These are phyloP conservation scores for Exophiala sp. DNA, from an alignment of 2,329 filamentous ascomycete genomes.

Conservation along the genomic window DNA sequence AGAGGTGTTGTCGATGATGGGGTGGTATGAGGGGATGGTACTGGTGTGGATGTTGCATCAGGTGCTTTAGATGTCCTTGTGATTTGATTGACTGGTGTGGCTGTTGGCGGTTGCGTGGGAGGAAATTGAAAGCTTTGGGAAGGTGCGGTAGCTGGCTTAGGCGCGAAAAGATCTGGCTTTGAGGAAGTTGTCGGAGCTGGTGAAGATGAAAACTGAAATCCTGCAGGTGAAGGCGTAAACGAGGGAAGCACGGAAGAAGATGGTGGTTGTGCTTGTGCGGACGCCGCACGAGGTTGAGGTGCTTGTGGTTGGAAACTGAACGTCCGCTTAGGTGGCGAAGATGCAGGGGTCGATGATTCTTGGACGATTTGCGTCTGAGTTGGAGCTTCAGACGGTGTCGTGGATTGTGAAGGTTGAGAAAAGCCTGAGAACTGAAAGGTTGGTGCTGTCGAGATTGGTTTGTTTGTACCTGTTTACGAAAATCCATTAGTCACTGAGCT, in stretches of 20 bases:
- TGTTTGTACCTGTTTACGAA: not conserved
- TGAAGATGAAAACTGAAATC: conserved; percentile 1
- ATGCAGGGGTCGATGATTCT: not conserved
- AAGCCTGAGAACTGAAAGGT: conserved; percentile 1
- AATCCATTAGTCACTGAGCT: not conserved
- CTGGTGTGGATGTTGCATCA: not conserved
- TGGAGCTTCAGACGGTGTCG: not conserved
- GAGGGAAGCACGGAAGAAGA: not conserved
- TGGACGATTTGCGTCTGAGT: not conserved
- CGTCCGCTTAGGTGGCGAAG: not conserved
- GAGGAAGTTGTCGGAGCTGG: not conserved
- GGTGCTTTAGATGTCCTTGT: not conserved
- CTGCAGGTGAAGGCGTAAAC: not conserved
- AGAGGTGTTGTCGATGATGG: not conserved
- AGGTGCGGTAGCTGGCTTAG: not conserved
- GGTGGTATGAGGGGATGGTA: not conserved
- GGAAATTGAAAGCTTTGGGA: conserved; percentile 10
- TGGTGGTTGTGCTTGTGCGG: not conserved
- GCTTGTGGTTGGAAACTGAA: conserved; percentile 2
- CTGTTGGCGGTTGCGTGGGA: not conserved
- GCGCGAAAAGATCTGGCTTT: not conserved
- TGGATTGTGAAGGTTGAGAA: not conserved
- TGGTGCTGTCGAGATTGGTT: not conserved
- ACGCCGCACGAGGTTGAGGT: not conserved
- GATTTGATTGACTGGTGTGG: not conserved